Evolutionary conservation across 257 asterid species (phyloP).

Genomic region (Jasminum sambac): DNA sequence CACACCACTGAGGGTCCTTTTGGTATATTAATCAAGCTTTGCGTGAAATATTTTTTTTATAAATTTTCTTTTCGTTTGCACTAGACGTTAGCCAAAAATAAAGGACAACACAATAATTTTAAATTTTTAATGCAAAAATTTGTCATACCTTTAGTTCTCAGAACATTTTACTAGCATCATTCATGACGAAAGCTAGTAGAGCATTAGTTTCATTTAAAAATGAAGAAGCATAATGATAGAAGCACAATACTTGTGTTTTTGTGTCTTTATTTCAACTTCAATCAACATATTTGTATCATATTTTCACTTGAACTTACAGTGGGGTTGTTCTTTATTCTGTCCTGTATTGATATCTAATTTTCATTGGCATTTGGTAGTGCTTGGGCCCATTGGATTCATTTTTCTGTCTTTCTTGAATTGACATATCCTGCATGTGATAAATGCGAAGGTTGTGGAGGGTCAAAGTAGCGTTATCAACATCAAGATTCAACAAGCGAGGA

Average conservation of each 20-base stretch:
- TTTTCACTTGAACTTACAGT: too few relatives aligned
- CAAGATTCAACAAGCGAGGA: slow-evolving; percentile 53
- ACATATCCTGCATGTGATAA: not conserved
- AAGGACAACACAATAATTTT: not conserved
- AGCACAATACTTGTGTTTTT: not conserved
- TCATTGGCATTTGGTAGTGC: not conserved
- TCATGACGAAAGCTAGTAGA: not conserved
- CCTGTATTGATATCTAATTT: not conserved
- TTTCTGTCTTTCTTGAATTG: not conserved
- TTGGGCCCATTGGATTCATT: not conserved
- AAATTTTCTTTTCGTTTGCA: not conserved
- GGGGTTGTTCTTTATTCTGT: too few relatives aligned
- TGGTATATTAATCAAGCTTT: too few relatives aligned
- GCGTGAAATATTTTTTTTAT: not conserved
- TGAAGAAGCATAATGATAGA: not conserved
- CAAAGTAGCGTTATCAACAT: slow-evolving; percentile 24
- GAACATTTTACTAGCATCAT: not conserved
- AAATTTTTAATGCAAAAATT: too few relatives aligned
- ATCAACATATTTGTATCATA: not conserved
- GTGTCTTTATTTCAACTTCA: not conserved
- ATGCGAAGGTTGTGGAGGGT: slow-evolving; percentile 39
- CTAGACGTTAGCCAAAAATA: not conserved
- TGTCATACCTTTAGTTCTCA: not conserved
- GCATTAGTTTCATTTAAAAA: too few relatives aligned
- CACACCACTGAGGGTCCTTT: not conserved